These are phyloP conservation scores for Alternaria rosae DNA, from an alignment of 2,329 filamentous ascomycete genomes.

Conservation along the genomic window DNA sequence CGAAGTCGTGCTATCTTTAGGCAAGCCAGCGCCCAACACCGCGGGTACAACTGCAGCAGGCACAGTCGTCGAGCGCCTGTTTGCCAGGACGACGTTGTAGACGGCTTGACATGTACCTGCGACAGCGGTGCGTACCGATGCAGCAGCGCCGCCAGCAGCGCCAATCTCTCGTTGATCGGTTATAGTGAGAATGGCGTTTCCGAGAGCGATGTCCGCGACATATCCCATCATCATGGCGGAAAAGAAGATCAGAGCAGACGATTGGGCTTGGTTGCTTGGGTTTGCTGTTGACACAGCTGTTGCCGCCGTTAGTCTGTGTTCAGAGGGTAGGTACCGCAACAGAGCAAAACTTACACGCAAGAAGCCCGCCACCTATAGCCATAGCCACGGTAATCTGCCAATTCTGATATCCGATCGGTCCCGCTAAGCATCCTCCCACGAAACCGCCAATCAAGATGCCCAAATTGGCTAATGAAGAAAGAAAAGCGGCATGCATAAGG, in stretches of 20 bases:
- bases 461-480: neutral
- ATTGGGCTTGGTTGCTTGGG: neutral
- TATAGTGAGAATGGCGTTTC: neutral
- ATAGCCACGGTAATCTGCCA: neutral
- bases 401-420: neutral
- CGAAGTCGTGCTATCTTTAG: neutral
- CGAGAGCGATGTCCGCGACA: neutral
- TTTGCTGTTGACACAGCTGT: neutral
- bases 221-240: neutral
- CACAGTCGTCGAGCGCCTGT: neutral
- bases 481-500: neutral
- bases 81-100: slow-evolving; percentile 1
- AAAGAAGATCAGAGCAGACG: neutral
- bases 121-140: slow-evolving; percentile 2
- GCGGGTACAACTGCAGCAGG: neutral
- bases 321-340: accelerated
- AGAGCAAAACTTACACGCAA: neutral
- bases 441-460: neutral
- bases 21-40: neutral
- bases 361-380: neutral
- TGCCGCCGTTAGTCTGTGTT: neutral
- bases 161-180: slow-evolving; percentile 2
- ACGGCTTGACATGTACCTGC: neutral
- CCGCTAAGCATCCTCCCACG: neutral
- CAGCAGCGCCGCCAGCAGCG: slow-evolving; percentile 3